phyloP scores from a whole-genome alignment of 1,284 basidiomycete species.

The Boletus holoroseus region DNA sequence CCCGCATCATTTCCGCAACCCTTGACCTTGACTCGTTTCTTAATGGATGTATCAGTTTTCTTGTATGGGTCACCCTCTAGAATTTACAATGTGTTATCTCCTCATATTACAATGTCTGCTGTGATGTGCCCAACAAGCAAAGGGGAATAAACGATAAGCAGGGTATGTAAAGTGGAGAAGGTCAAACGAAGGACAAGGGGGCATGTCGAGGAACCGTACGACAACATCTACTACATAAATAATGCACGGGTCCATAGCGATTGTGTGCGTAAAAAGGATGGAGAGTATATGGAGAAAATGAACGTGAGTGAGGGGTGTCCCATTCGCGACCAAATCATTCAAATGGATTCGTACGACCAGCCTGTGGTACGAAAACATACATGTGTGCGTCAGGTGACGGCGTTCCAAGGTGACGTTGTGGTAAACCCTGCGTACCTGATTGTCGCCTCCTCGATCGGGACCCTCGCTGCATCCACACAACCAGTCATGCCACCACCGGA shows the following conservation, averaged over 20 bases:
- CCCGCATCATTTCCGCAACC: background rate
- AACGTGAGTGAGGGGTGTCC: background rate
- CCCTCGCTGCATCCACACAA: conserved; percentile 71
- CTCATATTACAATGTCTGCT: conserved; percentile 15
- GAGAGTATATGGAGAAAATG: conserved; percentile 10
- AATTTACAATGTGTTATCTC: conserved; percentile 19
- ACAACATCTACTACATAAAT: background rate
- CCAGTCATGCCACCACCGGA: conserved; percentile 79
- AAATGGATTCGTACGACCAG: conserved; percentile 70
- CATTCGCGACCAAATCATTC: conserved; percentile 40
- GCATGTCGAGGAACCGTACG: background rate
- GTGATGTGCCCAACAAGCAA: conserved; percentile 3
- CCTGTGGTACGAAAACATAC: conserved; percentile 37
- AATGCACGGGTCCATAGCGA: conserved; percentile 12
- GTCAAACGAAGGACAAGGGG: conserved; percentile 8
- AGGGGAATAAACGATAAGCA: conserved; percentile 17
- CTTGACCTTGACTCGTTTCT: background rate
- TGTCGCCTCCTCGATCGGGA: conserved; percentile 59
- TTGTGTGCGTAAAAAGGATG: background rate
- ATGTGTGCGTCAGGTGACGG: background rate
- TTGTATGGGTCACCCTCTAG: conserved; percentile 1
- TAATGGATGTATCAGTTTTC: background rate
- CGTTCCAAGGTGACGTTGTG: background rate
- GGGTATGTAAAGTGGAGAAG: conserved; percentile 21
- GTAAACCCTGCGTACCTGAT: conserved; percentile 49